phyloP scores from a whole-genome alignment of 2,329 filamentous ascomycete species.

The Ramichloridium luteum region DNA sequence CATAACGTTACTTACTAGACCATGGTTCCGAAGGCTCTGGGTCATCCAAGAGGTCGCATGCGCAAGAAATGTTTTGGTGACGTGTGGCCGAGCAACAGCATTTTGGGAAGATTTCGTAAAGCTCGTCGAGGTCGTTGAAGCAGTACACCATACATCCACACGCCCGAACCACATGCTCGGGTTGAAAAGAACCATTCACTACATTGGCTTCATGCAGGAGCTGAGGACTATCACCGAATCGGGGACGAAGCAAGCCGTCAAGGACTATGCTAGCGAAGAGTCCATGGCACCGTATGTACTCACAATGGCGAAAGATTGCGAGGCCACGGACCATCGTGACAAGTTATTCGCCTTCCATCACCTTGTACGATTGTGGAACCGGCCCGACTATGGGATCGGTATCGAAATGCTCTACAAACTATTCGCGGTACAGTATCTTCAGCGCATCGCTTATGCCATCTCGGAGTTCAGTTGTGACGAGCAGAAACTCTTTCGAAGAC shows the following conservation, averaged over 20 bases:
- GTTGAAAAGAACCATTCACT: slow-evolving; percentile 10
- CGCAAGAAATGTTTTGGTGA: slow-evolving; percentile 11
- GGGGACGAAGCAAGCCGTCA: slow-evolving; percentile 10
- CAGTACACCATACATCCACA: slow-evolving; percentile 6
- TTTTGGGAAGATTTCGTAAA: slow-evolving; percentile 11
- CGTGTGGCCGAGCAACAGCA: slow-evolving; percentile 9
- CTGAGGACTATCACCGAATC: slow-evolving; percentile 10
- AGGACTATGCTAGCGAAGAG: slow-evolving; percentile 10
- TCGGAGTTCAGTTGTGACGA: slow-evolving; percentile 12
- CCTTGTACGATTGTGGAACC: slow-evolving; percentile 9
- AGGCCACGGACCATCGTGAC: slow-evolving; percentile 13
- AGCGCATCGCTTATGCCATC: slow-evolving; percentile 11
- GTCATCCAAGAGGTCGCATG: slow-evolving; percentile 12
- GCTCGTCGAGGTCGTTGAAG: slow-evolving; percentile 8
- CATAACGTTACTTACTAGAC: slow-evolving; percentile 8
- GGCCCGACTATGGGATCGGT: slow-evolving; percentile 10
- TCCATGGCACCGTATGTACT: slow-evolving; percentile 10
- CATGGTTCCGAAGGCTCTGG: slow-evolving; percentile 12
- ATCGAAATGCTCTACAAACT: slow-evolving; percentile 10
- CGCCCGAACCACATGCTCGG: slow-evolving; percentile 7
- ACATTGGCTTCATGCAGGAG: slow-evolving; percentile 12
- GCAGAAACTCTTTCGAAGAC: slow-evolving; percentile 6
- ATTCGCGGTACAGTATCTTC: slow-evolving; percentile 11
- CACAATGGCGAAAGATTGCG: slow-evolving; percentile 12
- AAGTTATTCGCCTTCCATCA: slow-evolving; percentile 13